A percentile compares a stretch with the other conserved stretches of the same genome.
phyloP scores from a whole-genome alignment of 345 rosid genomes.

The Excoecaria agallocha region DNA sequence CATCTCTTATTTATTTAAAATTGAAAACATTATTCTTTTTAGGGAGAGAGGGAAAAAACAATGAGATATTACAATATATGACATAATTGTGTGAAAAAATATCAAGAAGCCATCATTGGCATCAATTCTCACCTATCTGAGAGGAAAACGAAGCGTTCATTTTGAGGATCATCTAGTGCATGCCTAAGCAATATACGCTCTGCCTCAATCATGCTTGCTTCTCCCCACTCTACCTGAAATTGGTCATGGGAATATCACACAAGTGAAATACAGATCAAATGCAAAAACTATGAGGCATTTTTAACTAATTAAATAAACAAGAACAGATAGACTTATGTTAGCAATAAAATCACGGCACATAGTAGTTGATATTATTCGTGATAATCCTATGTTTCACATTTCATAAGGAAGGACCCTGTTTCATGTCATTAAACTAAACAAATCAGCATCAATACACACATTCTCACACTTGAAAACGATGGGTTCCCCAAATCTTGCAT shows the following conservation, averaged over 20 bases:
- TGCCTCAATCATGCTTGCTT: slow-evolving; percentile 88
- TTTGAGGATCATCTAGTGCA: slow-evolving; percentile 72
- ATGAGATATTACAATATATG: neutral
- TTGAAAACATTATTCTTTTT: neutral
- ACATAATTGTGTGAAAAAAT: neutral
- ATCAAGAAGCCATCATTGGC: neutral
- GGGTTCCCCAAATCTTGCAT: neutral
- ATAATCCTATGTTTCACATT: neutral
- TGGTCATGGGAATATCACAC: slow-evolving; percentile 6
- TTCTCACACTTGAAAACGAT: neutral
- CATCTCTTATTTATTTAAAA: neutral
- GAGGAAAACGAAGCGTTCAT: slow-evolving; percentile 84
- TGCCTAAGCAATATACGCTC: slow-evolving; percentile 89
- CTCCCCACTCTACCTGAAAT: slow-evolving; percentile 97
- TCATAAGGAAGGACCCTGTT: neutral
- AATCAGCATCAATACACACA: neutral
- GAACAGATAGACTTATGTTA: neutral
- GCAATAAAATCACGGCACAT: neutral
- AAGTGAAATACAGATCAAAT: neutral
- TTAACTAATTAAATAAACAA: neutral
- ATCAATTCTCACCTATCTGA: slow-evolving; percentile 74
- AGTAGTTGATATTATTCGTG: neutral
- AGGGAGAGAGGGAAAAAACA: neutral
- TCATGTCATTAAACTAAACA: neutral
- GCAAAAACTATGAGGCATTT: neutral